Evolutionary conservation across 164 flowering plant species (phyloP).

Genomic region (Stephania yunnanensis): DNA sequence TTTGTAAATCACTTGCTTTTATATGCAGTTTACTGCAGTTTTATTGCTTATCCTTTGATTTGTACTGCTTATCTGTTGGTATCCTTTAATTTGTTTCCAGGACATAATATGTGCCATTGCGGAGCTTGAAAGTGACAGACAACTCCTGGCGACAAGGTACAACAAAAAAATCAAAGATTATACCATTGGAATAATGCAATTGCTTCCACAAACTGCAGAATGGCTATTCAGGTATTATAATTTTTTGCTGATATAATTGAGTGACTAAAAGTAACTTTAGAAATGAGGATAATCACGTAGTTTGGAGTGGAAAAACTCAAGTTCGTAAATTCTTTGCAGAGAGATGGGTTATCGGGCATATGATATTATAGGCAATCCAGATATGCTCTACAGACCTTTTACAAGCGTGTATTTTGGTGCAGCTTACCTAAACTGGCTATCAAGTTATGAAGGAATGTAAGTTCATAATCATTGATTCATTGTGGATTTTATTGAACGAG

Average conservation of each 20-base stretch:
- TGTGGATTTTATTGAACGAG: background rate
- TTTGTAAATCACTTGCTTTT: background rate
- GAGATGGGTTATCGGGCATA: slow-evolving; percentile 53
- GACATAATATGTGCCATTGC: slow-evolving; percentile 85
- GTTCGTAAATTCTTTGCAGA: slow-evolving; percentile 34
- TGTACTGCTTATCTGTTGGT: background rate
- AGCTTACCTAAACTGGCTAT: slow-evolving; percentile 77
- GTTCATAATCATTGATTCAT: slow-evolving; percentile 15
- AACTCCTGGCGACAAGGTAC: slow-evolving; percentile 50
- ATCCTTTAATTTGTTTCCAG: slow-evolving; percentile 28
- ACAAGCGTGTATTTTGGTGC: slow-evolving; percentile 72
- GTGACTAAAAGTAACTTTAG: no score
- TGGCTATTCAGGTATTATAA: slow-evolving; percentile 54
- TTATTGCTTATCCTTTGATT: background rate
- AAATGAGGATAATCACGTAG: background rate
- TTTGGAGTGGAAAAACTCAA: background rate
- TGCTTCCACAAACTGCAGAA: slow-evolving; percentile 57
- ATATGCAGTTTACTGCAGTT: background rate
- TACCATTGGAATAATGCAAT: slow-evolving; percentile 72
- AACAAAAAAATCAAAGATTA: slow-evolving; percentile 55
- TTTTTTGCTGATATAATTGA: background rate
- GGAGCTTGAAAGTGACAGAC: slow-evolving; percentile 82
- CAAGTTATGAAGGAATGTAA: slow-evolving; percentile 58
- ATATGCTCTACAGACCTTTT: slow-evolving; percentile 59
- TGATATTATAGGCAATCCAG: slow-evolving; percentile 40